Conservation (phyloP, 2,329 filamentous ascomycete species). For the Elsinoe necatrix region DNA sequence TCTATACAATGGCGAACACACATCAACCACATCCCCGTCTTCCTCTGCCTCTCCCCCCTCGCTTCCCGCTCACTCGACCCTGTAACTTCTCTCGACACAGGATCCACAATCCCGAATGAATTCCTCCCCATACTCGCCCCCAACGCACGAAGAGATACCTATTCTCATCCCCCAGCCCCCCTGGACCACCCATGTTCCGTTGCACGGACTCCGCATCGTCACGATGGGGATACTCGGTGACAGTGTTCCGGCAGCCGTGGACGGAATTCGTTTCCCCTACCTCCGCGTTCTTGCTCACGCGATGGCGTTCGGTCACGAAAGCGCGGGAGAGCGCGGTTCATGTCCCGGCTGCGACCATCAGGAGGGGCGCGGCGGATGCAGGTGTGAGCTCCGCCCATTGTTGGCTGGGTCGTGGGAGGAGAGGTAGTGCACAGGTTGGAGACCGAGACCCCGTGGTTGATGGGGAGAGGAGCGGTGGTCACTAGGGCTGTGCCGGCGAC, state of each 20-base stretch:
- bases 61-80: constrained; percentile 19
- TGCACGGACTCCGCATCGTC: constrained; percentile 27
- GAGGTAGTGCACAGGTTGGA: constrained; percentile 35
- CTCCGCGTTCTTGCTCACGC: constrained; percentile 30
- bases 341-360: constrained; percentile 47
- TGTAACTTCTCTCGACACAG: constrained; percentile 16
- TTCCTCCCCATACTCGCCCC: constrained; percentile 37
- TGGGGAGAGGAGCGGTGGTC: constrained; percentile 27
- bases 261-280: constrained; percentile 36
- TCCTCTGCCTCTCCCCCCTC: constrained; percentile 22
- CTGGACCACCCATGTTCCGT: constrained; percentile 19
- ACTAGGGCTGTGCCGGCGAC: constrained; percentile 35
- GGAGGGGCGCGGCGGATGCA: constrained; percentile 40
- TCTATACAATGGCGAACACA: constrained; percentile 25
- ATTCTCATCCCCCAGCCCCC: no score
- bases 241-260: constrained; percentile 34
- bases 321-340: constrained; percentile 43
- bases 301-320: constrained; percentile 36
- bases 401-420: constrained; percentile 20
- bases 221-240: constrained; percentile 33
- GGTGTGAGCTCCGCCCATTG: constrained; percentile 21
- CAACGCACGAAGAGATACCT: constrained; percentile 39
- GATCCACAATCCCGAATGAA: constrained; percentile 31
- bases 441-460: constrained; percentile 22
- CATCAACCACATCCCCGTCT: constrained; percentile 22